These are phyloP conservation scores for Pythium graminicola DNA, from an alignment of 352 stramenopile species.

Conservation along the genomic window DNA sequence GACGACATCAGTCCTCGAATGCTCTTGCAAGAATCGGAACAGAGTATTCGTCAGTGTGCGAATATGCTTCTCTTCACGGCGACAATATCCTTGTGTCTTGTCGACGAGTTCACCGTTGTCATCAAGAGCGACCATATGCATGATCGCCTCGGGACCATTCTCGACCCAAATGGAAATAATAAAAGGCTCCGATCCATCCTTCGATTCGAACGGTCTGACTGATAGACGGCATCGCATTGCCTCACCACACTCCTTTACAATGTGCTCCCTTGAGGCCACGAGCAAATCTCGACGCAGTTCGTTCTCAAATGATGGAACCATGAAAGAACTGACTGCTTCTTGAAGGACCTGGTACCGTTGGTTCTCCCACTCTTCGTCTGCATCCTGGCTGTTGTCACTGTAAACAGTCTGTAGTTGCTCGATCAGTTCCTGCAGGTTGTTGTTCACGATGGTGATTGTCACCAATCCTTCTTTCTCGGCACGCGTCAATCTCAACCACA, in stretches of 20 bases:
- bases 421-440: constrained; percentile 76
- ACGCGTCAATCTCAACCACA: constrained; percentile 72
- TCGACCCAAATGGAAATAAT: constrained; percentile 88
- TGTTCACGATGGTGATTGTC: constrained; percentile 68
- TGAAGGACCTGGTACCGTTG: constrained; percentile 79
- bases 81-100: constrained; percentile 82
- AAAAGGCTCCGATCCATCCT: constrained; percentile 68
- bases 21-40: constrained; percentile 78
- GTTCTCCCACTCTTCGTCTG: constrained; percentile 80
- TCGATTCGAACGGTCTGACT: constrained; percentile 72
- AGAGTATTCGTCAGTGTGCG: constrained; percentile 69
- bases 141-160: constrained; percentile 65
- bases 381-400: constrained; percentile 38
- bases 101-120: constrained; percentile 82
- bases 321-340: constrained; percentile 77
- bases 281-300: constrained; percentile 78
- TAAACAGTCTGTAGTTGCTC: constrained; percentile 77
- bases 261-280: constrained; percentile 55
- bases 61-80: constrained; percentile 63
- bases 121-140: constrained; percentile 79
- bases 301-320: constrained; percentile 82
- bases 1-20: constrained; percentile 73
- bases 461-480: constrained; percentile 83
- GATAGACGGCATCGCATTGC: constrained; percentile 59
- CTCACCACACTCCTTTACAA: constrained; percentile 71